Evolutionary conservation across 2,329 filamentous ascomycete species (phyloP).

Genomic region (Penicillium sp.): DNA sequence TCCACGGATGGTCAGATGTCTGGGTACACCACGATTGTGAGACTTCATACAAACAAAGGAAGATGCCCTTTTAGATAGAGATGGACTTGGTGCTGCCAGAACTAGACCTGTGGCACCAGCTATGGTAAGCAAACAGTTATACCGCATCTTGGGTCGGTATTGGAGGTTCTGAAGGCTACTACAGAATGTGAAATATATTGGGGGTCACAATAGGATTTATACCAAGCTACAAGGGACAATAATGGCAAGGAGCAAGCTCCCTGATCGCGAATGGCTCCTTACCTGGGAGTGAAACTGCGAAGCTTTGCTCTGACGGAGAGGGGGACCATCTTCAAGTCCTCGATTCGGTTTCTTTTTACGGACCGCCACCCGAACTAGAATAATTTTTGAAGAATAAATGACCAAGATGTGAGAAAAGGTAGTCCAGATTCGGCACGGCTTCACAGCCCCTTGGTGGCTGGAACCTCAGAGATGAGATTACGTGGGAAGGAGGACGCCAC

Average conservation of each 20-base stretch:
- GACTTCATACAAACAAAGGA: constrained; percentile 1
- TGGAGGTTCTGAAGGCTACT: not conserved
- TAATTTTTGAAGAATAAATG: not conserved
- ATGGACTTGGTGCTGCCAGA: not conserved
- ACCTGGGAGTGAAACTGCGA: not conserved
- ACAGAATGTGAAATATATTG: not conserved
- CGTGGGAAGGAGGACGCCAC: not conserved
- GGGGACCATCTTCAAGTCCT: not conserved
- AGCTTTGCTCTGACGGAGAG: not conserved
- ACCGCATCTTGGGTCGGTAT: not conserved
- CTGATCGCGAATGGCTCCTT: not conserved
- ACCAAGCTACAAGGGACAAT: not conserved
- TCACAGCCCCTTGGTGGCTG: not conserved
- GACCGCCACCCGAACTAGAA: not conserved
- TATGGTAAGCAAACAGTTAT: not conserved
- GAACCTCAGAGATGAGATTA: not conserved
- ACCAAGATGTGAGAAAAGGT: not conserved
- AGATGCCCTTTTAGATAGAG: not conserved
- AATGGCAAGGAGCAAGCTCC: not conserved
- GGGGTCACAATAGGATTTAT: not conserved
- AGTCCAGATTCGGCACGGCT: not conserved
- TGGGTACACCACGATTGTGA: not conserved
- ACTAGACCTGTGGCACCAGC: not conserved
- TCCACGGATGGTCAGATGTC: constrained; percentile 14
- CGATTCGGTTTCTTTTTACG: not conserved